Conservation (phyloP, 2,329 filamentous ascomycete species). For the Mariannaea sp. region DNA sequence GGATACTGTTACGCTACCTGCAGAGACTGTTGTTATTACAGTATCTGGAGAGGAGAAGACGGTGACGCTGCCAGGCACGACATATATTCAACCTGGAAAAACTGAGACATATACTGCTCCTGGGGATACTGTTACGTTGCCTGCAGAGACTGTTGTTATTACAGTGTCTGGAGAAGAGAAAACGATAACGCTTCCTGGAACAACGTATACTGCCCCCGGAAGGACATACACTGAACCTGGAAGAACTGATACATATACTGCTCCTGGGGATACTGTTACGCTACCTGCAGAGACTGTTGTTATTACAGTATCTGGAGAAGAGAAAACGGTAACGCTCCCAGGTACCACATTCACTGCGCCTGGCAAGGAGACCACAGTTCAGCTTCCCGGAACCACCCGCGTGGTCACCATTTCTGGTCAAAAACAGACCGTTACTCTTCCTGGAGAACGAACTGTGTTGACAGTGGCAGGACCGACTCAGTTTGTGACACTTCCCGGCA, state of each 20-base stretch:
- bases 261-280: background rate
- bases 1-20: constrained; percentile 11
- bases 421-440: constrained; percentile 30
- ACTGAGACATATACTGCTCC: constrained; percentile 6
- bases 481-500: constrained; percentile 10
- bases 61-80: background rate
- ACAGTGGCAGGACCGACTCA: constrained; percentile 3
- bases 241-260: background rate
- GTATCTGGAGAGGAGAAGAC: constrained; percentile 5
- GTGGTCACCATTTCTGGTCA: constrained; percentile 33
- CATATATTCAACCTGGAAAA: background rate
- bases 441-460: constrained; percentile 3
- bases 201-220: constrained; percentile 1
- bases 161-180: constrained; percentile 21
- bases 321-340: background rate
- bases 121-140: background rate
- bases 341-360: constrained; percentile 25
- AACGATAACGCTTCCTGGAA: constrained; percentile 17
- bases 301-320: background rate
- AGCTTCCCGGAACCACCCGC: constrained; percentile 8
- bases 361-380: constrained; percentile 23
- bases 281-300: constrained; percentile 2
- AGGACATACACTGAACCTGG: constrained; percentile 1
- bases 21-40: constrained; percentile 3
- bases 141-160: constrained; percentile 4